Evolutionary conservation across 2,329 filamentous ascomycete species (phyloP).

Genomic region (Aspergillus sp.): DNA sequence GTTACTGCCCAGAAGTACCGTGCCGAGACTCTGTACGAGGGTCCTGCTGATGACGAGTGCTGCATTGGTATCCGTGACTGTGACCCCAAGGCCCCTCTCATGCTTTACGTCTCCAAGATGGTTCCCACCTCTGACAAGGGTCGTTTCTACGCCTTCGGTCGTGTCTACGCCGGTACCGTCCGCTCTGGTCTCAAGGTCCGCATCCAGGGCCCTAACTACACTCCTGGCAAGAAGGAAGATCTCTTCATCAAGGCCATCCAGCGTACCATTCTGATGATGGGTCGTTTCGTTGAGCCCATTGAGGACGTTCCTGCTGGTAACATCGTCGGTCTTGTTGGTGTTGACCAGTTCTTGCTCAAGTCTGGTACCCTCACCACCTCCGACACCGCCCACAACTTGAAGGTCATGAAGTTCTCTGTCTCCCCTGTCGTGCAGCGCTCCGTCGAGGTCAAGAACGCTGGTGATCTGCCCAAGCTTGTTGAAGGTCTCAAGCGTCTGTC

Average conservation of each 20-base stretch:
- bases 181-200: slow-evolving; percentile 98
- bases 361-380: slow-evolving; percentile 98
- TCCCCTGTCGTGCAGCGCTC: slow-evolving; percentile 98
- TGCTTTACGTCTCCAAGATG: slow-evolving; percentile 99
- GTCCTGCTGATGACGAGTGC: slow-evolving; percentile 86
- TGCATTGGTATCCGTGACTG: slow-evolving; percentile 98
- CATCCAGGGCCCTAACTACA: slow-evolving; percentile 99
- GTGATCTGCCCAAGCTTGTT: slow-evolving; percentile 98
- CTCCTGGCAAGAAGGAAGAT: slow-evolving; percentile 97
- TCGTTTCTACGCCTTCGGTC: slow-evolving; percentile 99
- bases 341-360: slow-evolving; percentile 99
- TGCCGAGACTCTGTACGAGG: slow-evolving; percentile 98
- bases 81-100: slow-evolving; percentile 95
- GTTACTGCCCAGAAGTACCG: slow-evolving; percentile 96
- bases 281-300: slow-evolving; percentile 97
- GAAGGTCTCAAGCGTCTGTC: slow-evolving; percentile 99
- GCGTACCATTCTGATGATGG: slow-evolving; percentile 99
- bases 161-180: slow-evolving; percentile 99
- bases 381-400: slow-evolving; percentile 98
- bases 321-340: slow-evolving; percentile 98
- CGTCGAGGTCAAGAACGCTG: slow-evolving; percentile 99
- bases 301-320: slow-evolving; percentile 99
- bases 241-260: slow-evolving; percentile 99
- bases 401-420: slow-evolving; percentile 99
- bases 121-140: slow-evolving; percentile 99